Evolutionary conservation across 306 rosid genomes (phyloP).

Genomic region (Dicorynia guianensis): DNA sequence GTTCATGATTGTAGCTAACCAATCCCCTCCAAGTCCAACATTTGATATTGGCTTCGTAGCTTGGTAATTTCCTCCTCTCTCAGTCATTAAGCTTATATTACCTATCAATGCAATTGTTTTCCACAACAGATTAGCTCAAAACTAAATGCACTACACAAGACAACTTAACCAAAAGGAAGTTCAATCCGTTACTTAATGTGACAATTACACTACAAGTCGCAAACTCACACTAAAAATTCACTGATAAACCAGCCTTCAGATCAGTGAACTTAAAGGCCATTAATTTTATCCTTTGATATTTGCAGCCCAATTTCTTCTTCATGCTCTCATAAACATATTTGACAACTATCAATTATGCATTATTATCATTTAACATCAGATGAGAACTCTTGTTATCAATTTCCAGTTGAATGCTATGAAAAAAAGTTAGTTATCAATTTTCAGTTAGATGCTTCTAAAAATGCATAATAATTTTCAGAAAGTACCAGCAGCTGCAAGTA

Average conservation of each 20-base stretch:
- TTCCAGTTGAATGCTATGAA: slow-evolving; percentile 13
- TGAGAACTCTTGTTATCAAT: slow-evolving; percentile 9
- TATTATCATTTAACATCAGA: slow-evolving; percentile 12
- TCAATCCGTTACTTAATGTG: slow-evolving; percentile 26
- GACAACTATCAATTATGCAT: slow-evolving; percentile 3
- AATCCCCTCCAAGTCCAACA: too few relatives aligned
- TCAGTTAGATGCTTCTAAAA: too few relatives aligned
- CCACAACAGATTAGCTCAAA: slow-evolving; percentile 1
- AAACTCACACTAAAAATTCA: too few relatives aligned
- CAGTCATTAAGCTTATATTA: slow-evolving; percentile 12
- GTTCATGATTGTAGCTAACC: too few relatives aligned
- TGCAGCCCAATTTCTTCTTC: neutral
- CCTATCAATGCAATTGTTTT: slow-evolving; percentile 5
- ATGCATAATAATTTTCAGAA: neutral
- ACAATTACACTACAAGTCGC: neutral
- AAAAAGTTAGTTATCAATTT: slow-evolving; percentile 1
- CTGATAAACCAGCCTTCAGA: too few relatives aligned
- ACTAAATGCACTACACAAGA: slow-evolving; percentile 10
- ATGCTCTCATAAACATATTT: neutral
- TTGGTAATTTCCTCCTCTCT: neutral
- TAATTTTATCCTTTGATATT: too few relatives aligned
- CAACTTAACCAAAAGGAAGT: slow-evolving; percentile 8
- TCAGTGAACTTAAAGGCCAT: too few relatives aligned
- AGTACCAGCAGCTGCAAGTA: slow-evolving; percentile 10
- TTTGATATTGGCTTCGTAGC: too few relatives aligned